Base-by-base conservation (phyloP, 257 asterid species). In the Primulina eburnea region DNA sequence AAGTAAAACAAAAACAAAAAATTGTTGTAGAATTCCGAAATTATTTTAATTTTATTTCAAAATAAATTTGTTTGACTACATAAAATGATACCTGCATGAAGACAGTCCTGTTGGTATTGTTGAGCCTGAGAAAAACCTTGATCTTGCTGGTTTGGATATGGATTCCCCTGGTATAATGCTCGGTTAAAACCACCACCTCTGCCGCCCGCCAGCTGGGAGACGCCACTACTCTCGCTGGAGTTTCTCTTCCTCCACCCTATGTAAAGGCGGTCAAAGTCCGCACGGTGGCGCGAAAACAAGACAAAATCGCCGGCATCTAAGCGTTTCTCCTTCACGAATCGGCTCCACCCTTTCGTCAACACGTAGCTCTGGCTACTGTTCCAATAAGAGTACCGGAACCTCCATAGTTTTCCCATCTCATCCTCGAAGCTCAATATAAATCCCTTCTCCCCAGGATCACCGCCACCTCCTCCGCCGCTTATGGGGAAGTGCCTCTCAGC, bases 351-450 rank as follows among this genome's bases (percentile, higher is more conserved):
- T 68, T 92, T 92, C 0, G 98, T 92, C 67, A 92, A 77, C 10
- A 92, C 98, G 37, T 92, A 92, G 80, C 98, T 92, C 70, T 92
- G 98, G 79, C 98, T 92, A 18, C 98, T 92, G 26, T 84, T 92
- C 98, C 98, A 92, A 37, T 92, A 92, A 1, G 98, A 92, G 71
- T 92, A 92, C 18, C 98, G 73, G 43, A 92, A 92, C 56, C 89
- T 71, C 98, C 98, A 92, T 1, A 88, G 67, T 56, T 90, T 92
- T 0, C 96, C 98, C 2, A 65, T 34, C 74, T 90, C 96, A 26
- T 92, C 98, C 56, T 90, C 98, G 71, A 92, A 92, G 33, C 87
- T 85, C 40, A 92, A 72, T 0, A 90, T 73, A 71, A 92, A 26
- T 0, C 97, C 97, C 17, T 82, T 88, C 8, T 86, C 97, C 9